phyloP scores from a whole-genome alignment of 108 stramenopile genomes.

The Cylindrotheca closterium region DNA sequence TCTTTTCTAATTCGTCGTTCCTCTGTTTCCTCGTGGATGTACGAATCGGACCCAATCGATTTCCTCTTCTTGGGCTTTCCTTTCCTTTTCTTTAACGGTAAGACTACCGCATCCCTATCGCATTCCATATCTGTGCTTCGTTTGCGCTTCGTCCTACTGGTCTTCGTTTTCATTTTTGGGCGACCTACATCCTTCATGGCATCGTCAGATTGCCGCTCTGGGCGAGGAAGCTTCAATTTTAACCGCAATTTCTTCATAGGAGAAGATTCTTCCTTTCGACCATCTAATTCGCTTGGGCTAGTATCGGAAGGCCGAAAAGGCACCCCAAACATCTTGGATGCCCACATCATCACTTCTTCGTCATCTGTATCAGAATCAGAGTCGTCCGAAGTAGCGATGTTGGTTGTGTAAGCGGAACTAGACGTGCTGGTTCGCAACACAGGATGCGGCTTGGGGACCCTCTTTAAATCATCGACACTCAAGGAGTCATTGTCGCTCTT shows the following conservation, averaged over 20 bases:
- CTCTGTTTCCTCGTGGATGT: constrained; percentile 24
- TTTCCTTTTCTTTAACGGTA: neutral
- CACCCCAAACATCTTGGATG: constrained; percentile 42
- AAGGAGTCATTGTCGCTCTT: neutral
- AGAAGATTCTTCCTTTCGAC: neutral
- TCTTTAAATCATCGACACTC: neutral
- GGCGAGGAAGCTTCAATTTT: constrained; percentile 2
- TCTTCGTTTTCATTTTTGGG: neutral
- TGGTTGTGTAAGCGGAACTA: neutral
- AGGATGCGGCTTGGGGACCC: neutral
- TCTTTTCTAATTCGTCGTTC: constrained; percentile 45
- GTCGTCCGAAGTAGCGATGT: neutral
- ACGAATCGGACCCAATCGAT: neutral
- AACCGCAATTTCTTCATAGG: constrained; percentile 20
- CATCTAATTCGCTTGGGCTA: neutral
- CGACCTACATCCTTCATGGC: neutral
- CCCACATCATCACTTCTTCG: constrained; percentile 40
- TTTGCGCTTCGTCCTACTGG: constrained; percentile 11
- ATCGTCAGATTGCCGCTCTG: constrained; percentile 1
- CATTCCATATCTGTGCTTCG: constrained; percentile 5
- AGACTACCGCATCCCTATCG: neutral
- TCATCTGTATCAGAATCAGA: constrained; percentile 46
- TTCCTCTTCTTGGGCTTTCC: constrained; percentile 10
- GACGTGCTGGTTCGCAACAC: neutral
- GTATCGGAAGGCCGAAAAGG: neutral